phyloP scores from a whole-genome alignment of 805 yeast genomes.

The Pichia californica region DNA sequence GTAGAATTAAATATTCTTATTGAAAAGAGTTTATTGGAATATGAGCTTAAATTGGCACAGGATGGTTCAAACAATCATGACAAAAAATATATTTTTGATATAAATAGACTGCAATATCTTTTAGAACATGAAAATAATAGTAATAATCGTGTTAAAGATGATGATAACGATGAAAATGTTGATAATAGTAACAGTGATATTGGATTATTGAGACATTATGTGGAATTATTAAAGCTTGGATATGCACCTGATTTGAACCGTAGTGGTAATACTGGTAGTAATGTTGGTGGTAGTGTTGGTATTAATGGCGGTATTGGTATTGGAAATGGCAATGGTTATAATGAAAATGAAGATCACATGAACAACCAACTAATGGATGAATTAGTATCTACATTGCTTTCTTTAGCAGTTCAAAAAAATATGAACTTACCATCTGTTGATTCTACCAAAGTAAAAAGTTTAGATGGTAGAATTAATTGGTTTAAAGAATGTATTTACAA shows the following conservation, averaged over 20 bases:
- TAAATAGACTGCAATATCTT: background rate
- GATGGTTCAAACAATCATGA: background rate
- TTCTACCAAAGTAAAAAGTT: slow-evolving; percentile 16
- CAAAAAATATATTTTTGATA: background rate
- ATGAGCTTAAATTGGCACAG: slow-evolving; percentile 3
- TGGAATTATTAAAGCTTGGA: slow-evolving; percentile 11
- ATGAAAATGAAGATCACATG: too few relatives aligned
- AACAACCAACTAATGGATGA: slow-evolving; percentile 34
- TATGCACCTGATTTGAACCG: slow-evolving; percentile 10
- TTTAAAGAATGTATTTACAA: slow-evolving; percentile 23
- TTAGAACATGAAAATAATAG: too few relatives aligned
- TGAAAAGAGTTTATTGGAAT: slow-evolving; percentile 14
- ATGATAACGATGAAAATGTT: background rate
- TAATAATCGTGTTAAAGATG: too few relatives aligned
- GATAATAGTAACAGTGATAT: background rate
- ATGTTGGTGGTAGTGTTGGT: too few relatives aligned
- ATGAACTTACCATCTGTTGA: slow-evolving; percentile 34
- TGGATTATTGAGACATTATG: slow-evolving; percentile 3
- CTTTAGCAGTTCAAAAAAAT: slow-evolving; percentile 38
- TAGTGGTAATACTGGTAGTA: too few relatives aligned
- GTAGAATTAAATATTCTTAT: slow-evolving; percentile 13
- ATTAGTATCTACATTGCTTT: slow-evolving; percentile 40
- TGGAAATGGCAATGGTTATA: too few relatives aligned
- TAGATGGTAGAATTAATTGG: slow-evolving; percentile 26
- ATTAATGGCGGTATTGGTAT: too few relatives aligned